A percentile compares a stretch with the other conserved stretches of the same genome.
phyloP scores from a whole-genome alignment of 2,329 filamentous ascomycete species.

The Ceratocystis harringtonii region DNA sequence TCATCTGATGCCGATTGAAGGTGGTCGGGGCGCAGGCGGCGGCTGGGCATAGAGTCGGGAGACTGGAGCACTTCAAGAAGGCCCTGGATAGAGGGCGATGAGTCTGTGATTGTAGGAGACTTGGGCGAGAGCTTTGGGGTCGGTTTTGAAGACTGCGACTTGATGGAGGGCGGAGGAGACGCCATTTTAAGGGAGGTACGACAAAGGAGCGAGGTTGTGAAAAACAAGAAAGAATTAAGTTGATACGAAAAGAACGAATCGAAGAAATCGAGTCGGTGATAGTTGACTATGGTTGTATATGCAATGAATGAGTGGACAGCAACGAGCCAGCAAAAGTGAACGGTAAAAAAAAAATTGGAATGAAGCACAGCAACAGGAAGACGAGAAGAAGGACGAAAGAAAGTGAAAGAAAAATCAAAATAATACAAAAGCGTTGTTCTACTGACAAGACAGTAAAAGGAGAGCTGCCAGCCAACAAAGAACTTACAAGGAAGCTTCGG shows the following conservation, averaged over 20 bases:
- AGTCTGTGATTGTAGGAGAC: neutral
- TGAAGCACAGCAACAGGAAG: neutral
- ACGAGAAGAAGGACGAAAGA: neutral
- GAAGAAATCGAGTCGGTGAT: neutral
- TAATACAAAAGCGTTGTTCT: neutral
- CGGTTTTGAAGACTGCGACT: neutral
- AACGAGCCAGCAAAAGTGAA: neutral
- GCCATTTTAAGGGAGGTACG: neutral
- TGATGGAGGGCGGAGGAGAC: neutral
- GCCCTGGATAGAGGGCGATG: neutral
- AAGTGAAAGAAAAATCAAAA: neutral
- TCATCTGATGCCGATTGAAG: slow-evolving; percentile 19
- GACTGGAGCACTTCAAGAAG: slow-evolving; percentile 7
- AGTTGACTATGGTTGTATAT: neutral
- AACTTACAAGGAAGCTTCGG: neutral
- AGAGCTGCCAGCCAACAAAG: slow-evolving; percentile 2
- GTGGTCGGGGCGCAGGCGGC: slow-evolving; percentile 17
- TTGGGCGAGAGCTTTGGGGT: neutral
- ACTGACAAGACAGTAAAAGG: neutral
- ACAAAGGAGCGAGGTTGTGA: neutral
- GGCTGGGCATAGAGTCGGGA: slow-evolving; percentile 7
- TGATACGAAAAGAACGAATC: neutral
- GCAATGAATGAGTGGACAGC: neutral
- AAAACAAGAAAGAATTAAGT: neutral
- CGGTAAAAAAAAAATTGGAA: neutral